Evolutionary conservation across 1,284 basidiomycete genomes (phyloP).

Genomic region (Irpex sp.): DNA sequence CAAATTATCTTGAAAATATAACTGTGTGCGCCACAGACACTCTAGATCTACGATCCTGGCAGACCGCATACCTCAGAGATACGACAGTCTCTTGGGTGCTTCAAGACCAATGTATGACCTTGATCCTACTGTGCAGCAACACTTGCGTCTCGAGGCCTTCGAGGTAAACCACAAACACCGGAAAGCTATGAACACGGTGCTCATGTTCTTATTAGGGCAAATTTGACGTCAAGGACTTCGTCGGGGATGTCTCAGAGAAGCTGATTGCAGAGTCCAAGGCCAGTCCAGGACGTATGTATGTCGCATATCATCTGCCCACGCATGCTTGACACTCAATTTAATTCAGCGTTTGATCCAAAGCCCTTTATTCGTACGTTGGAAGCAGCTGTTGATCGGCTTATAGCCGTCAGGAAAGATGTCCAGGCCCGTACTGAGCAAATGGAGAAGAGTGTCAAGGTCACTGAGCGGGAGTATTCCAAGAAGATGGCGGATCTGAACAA

Average conservation of each 20-base stretch:
- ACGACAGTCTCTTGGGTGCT: too few relatives aligned
- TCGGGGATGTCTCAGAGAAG: conserved; percentile 82
- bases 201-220: conserved; percentile 55
- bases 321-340: neutral
- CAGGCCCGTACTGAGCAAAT: conserved; percentile 86
- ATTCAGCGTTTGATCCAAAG: conserved; percentile 85
- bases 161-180: conserved; percentile 20
- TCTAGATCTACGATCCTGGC: too few relatives aligned
- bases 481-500: conserved; percentile 90
- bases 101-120: conserved; percentile 11
- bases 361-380: conserved; percentile 94
- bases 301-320: neutral
- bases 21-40: neutral
- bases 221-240: conserved; percentile 90
- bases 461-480: conserved; percentile 92
- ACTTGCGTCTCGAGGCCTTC: conserved; percentile 27
- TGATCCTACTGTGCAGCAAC: conserved; percentile 26
- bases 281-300: conserved; percentile 74
- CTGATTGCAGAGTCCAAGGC: conserved; percentile 81
- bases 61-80: too few relatives aligned
- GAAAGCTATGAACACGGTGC: neutral
- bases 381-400: conserved; percentile 82
- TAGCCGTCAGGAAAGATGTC: conserved; percentile 83
- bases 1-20: neutral
- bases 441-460: conserved; percentile 86